Evolutionary conservation across 768 basidiomycete species (phyloP), one percentile per base, ranked within the genome.

Genomic region (Lyophyllum shimeji): DNA sequence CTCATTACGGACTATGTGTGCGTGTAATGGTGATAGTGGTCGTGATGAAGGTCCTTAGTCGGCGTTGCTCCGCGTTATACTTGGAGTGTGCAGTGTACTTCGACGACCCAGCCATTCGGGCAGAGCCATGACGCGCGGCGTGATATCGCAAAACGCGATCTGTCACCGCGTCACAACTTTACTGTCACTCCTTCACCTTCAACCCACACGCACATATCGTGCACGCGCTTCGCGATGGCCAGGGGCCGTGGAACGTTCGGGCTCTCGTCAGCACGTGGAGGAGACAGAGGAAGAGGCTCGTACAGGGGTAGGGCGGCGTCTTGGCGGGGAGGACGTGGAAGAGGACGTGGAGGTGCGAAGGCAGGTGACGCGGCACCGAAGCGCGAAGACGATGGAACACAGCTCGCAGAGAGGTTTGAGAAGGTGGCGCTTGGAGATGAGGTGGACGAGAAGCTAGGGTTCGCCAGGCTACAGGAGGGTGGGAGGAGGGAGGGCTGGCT

Each of bases 371-470:
- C 79, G 20, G 80, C 75, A 18, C 84, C 84, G 5, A 80, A 82
- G 66, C 82, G 92, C 59, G 93, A 93, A 68, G 94, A 96, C 58
- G 95, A 98, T 63, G 95, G 93, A 13, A 93, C 91, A 1, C 86
- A 88, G 50, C 81, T 89, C 5, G 90, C 85, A 7, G 95, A 96
- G 62, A 78, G 84, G 60, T 95, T 97, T 66, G 95, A 98, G 65
- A 84, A 83, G 61, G 84, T 89, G 5, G 73, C 78, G 31, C 63
- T 90, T 17, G 77, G 74, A 59, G 94, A 98, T 69, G 93, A 96
- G 64, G 83, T 98, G 18, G 97, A 99, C 65, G 93, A 93, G 73
- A 93, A 91, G 69, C 76, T 98, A 17, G 97, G 97, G 0, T 99
- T 98, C 70, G 74, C 75, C 39, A 80, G 87, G 58, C 76, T 92